Evolutionary conservation across 2,329 filamentous ascomycete species (phyloP), one percentile per base, ranked within the genome.

Genomic region (Aspergillus phoenicis): DNA sequence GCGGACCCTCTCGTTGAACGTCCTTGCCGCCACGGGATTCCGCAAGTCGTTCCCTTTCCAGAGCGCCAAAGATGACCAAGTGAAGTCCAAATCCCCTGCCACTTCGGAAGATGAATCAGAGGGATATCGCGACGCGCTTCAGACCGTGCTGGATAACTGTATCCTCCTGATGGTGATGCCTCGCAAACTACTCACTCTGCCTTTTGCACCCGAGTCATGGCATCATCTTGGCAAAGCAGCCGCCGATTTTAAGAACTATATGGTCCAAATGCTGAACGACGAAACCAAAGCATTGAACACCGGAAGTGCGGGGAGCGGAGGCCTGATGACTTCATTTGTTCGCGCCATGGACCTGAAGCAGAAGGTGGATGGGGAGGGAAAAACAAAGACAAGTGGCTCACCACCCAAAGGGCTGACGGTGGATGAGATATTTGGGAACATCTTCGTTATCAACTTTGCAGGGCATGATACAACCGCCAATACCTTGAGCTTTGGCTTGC

Each of bases 401-500:
- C 36, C 48, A 8, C 26, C 36, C 11, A 56, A 51, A 20, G 52
- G 51, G 5, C 52, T 60, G 5, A 55, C 51, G 2, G 28, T 49
- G 13, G 52, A 56, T 11, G 52, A 60, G 52, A 60, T 60, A 1
- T 56, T 60, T 5, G 58, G 58, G 13, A 60, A 60, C 6, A 56
- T 60, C 13, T 60, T 56, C 15, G 58, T 60, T 0, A 60, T 60
- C 13, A 60, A 60, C 33, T 60, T 60, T 36, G 58, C 58, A 1
- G 58, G 58, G 4, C 58, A 60, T 6, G 58, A 56, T 33, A 60
- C 58, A 7, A 60, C 58, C 5, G 58, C 58, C 6, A 60, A 60
- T 26, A 56, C 45, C 15, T 13, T 60, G 22, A 33, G 24, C 10
- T 60, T 56, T 38, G 45, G 4, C 5, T 11, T 55, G 36, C 45